Percentiles rank a stretch among this genome's conserved stretches.
Evolutionary conservation across 331 rosid genomes (phyloP).

Genomic region (Cydonia oblonga): DNA sequence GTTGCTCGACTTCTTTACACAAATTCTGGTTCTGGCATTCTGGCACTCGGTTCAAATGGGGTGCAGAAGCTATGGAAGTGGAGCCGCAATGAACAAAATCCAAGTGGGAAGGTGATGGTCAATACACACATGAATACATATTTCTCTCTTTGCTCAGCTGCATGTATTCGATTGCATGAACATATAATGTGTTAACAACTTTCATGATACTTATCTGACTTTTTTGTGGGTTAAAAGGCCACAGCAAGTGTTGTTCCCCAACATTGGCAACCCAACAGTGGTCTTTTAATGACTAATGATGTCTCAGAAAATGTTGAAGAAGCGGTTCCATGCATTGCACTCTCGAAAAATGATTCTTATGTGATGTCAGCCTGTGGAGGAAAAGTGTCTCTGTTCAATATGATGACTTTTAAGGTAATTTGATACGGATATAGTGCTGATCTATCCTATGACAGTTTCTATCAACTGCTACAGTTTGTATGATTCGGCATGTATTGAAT

Average conservation of each 20-base stretch:
- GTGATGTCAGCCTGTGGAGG: conserved; percentile 24
- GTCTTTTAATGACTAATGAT: conserved; percentile 21
- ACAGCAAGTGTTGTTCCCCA: conserved; percentile 16
- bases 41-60: conserved; percentile 18
- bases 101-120: conserved; percentile 15
- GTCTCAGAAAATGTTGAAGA: conserved; percentile 16
- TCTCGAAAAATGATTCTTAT: conserved; percentile 17
- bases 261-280: conserved; percentile 21
- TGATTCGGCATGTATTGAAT: background rate
- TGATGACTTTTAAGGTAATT: conserved; percentile 17
- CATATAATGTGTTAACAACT: background rate
- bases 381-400: conserved; percentile 13
- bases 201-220: background rate
- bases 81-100: conserved; percentile 15
- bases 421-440: background rate
- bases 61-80: conserved; percentile 22
- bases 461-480: background rate
- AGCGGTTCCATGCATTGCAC: conserved; percentile 15
- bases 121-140: background rate
- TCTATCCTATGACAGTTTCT: background rate
- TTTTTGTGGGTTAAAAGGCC: conserved; percentile 10
- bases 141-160: background rate
- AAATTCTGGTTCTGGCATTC: conserved; percentile 11
- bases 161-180: background rate
- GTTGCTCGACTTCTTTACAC: conserved; percentile 23